These are phyloP conservation scores for Fusarium pseudocircinatum DNA, from an alignment of 2,329 filamentous ascomycete genomes.

Conservation along the genomic window DNA sequence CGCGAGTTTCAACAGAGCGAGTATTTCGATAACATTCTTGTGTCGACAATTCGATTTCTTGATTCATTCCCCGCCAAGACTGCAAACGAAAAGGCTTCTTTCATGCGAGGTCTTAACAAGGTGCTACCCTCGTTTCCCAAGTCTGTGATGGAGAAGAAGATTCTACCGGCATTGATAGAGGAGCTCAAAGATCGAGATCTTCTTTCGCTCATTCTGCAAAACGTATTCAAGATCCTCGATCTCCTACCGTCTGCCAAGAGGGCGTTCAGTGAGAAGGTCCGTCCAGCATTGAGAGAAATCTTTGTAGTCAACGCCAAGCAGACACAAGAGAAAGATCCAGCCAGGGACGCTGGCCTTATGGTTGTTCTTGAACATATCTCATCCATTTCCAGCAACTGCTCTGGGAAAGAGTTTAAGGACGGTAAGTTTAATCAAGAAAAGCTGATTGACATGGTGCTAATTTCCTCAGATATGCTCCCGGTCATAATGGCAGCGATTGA, in stretches of 20 bases:
- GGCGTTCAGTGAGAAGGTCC: conserved; percentile 84
- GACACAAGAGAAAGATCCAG: conserved; percentile 77
- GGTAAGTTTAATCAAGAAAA: conserved; percentile 60
- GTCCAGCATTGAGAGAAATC: conserved; percentile 84
- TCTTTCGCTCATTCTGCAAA: conserved; percentile 85
- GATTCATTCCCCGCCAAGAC: conserved; percentile 93
- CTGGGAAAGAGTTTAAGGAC: conserved; percentile 94
- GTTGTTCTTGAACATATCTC: conserved; percentile 86
- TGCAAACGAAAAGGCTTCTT: conserved; percentile 87
- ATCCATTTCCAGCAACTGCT: conserved; percentile 80
- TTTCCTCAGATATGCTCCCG: conserved; percentile 78
- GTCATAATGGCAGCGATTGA: conserved; percentile 86
- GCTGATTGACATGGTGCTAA: not conserved
- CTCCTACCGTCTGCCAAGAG: conserved; percentile 80
- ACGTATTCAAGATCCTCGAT: conserved; percentile 89
- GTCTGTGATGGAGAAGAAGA: conserved; percentile 93
- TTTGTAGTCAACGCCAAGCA: conserved; percentile 73
- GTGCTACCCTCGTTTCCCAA: conserved; percentile 93
- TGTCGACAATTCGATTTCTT: conserved; percentile 95
- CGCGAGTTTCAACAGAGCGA: conserved; percentile 93
- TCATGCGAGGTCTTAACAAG: conserved; percentile 86
- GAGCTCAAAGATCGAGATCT: conserved; percentile 94
- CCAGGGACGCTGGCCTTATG: conserved; percentile 90
- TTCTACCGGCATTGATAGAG: conserved; percentile 87
- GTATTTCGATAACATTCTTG: conserved; percentile 96